Evolutionary conservation across 257 asterid species (phyloP).

Genomic region (Nyctanthes arbortristis): DNA sequence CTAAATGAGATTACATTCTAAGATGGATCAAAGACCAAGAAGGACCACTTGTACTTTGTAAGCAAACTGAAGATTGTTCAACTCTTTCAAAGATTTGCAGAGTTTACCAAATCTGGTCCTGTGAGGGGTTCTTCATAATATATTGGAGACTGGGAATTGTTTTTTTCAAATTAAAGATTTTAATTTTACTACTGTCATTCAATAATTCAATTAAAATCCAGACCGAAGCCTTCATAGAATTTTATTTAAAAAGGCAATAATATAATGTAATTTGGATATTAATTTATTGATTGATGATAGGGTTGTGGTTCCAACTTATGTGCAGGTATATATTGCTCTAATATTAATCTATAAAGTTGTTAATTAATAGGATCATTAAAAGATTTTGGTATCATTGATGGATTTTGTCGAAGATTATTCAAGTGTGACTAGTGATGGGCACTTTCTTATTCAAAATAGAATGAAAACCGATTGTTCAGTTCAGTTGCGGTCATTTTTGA

Average conservation of each 20-base stretch:
- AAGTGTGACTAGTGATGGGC: neutral
- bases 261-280: neutral
- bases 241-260: too few relatives aligned
- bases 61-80: conserved; percentile 6
- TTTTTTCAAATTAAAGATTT: neutral
- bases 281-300: neutral
- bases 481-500: too few relatives aligned
- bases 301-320: neutral
- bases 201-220: neutral
- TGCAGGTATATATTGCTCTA: neutral
- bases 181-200: neutral
- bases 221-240: too few relatives aligned
- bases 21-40: neutral
- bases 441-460: too few relatives aligned
- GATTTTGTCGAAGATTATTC: neutral
- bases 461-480: too few relatives aligned
- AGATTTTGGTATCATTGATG: neutral
- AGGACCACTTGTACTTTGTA: conserved; percentile 1
- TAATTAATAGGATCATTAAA: neutral
- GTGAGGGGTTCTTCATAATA: neutral
- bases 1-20: neutral
- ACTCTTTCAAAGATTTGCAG: conserved; percentile 1
- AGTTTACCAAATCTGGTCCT: neutral
- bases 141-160: neutral
- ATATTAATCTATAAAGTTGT: neutral